These are phyloP conservation scores for Acanthamoeba castellanii DNA, from an alignment of 208 protist genomes.

Conservation along the genomic window DNA sequence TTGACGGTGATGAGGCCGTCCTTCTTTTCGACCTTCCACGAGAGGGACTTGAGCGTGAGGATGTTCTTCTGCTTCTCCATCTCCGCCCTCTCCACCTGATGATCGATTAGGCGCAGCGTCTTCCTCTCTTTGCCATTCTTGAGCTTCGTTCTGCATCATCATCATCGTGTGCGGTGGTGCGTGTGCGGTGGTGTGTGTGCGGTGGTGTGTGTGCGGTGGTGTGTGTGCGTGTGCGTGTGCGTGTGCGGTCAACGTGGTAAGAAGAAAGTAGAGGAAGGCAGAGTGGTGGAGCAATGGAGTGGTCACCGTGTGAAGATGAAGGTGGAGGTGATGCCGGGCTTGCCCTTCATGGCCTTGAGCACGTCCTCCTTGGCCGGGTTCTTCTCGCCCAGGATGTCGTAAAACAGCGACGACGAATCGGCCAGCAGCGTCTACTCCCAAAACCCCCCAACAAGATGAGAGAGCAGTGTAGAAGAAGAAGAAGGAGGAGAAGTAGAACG, in stretches of 20 bases:
- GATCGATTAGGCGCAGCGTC: neutral
- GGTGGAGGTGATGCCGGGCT: constrained; percentile 28
- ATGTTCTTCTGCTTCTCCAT: constrained; percentile 31
- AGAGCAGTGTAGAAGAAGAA: neutral
- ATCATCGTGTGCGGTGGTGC: neutral
- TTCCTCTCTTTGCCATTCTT: constrained; percentile 51
- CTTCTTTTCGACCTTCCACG: constrained; percentile 34
- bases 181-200: neutral
- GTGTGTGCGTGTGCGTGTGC: too few species aligned
- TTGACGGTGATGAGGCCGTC: neutral
- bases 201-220: neutral
- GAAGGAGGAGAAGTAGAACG: too few species aligned
- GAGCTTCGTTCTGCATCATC: neutral
- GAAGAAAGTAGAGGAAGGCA: neutral
- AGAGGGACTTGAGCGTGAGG: constrained; percentile 37
- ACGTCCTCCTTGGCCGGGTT: constrained; percentile 22
- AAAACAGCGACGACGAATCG: constrained; percentile 30
- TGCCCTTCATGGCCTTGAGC: constrained; percentile 35
- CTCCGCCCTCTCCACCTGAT: constrained; percentile 10
- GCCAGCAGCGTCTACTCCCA: neutral
- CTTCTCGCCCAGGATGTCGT: constrained; percentile 60
- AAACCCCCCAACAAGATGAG: neutral
- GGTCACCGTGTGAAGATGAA: constrained; percentile 8
- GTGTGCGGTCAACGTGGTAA: neutral
- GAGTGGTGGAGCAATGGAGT: neutral